These are phyloP conservation scores for Ceratobasidium sp. DNA, from an alignment of 1,284 basidiomycete genomes.

Conservation along the genomic window DNA sequence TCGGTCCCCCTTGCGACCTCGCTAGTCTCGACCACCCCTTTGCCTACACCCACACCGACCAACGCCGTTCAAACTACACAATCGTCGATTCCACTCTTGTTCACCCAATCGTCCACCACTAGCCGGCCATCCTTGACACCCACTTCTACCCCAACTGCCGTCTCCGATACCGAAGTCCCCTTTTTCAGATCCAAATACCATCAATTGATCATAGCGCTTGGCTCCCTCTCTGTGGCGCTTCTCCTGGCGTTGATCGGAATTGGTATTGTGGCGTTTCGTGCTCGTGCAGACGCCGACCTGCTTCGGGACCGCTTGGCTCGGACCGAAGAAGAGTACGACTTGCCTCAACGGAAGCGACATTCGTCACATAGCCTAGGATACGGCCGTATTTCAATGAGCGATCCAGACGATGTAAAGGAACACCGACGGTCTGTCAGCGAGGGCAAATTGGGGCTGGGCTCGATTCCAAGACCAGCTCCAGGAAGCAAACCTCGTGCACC, in stretches of 20 bases:
- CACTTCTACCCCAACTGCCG: background rate
- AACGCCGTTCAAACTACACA: background rate
- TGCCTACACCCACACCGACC: background rate
- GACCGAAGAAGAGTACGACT: constrained; percentile 6
- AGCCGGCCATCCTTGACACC: background rate
- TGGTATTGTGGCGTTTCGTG: constrained; percentile 24
- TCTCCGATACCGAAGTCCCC: constrained; percentile 8
- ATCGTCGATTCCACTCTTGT: constrained; percentile 9
- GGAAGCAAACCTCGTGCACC: no score
- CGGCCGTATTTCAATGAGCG: constrained; percentile 12
- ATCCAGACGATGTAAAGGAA: constrained; percentile 1
- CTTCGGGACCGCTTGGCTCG: constrained; percentile 17
- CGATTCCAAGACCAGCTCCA: no score
- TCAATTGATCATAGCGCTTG: constrained; percentile 28
- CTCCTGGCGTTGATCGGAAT: constrained; percentile 16
- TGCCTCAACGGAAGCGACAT: background rate
- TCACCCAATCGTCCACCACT: constrained; percentile 1
- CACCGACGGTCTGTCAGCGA: constrained; percentile 8
- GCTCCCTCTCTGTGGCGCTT: constrained; percentile 1
- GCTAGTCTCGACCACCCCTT: no score
- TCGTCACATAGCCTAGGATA: background rate
- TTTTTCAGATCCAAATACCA: constrained; percentile 27
- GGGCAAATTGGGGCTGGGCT: background rate
- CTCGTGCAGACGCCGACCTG: constrained; percentile 20
- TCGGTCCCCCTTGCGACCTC: no score